Evolutionary conservation across 2,329 filamentous ascomycete genomes (phyloP), one percentile per base, ranked within the genome.

Genomic region (Colletotrichum sidae): DNA sequence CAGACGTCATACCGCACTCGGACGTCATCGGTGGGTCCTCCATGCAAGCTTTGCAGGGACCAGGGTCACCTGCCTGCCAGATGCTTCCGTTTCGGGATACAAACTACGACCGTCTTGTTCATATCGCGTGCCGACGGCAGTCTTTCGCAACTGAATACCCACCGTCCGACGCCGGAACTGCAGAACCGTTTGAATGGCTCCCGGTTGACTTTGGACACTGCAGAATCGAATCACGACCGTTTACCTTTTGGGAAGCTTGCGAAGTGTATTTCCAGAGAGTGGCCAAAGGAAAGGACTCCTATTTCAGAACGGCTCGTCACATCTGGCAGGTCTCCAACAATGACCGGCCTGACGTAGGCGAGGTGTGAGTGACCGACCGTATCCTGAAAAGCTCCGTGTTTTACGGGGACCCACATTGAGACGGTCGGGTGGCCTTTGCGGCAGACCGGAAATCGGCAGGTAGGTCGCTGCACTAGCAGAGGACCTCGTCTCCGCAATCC

Each of bases 1-100:
- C 38, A 63, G 53, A 67, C 64, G 64, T 67, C 64, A 67, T 67
- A 59, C 54, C 60, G 54, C 59, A 54, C 55, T 50, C 39, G 42
- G 51, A 64, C 64, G 64, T 67, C 64, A 67, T 67, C 49, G 58
- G 57, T 64, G 62, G 64, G 25, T 65, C 51, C 25, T 33, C 17
- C 34, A 42, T 55, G 54, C 64, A 67, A 35, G 52, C 39, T 25
- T n/a, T 55, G 35, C 62, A 62, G 47, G 64, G 64, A 65, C 38
- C 63, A 46, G 60, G 64, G 54, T 45, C n/a, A 17, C n/a, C 41
- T 25, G 34, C 12, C 42, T 50, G 42, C 46, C 8, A 45, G 49
- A 55, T 39, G 60, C 52, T 67, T 46, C 60, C 60, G 64, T 67
- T 65, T 67, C 51, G 44, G 60, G 55, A 45, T 35, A 25, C 15